Percentiles rank a stretch among this genome's conserved stretches.
These are phyloP conservation scores for Paraconiothyrium sp. DNA, from an alignment of 2,329 filamentous ascomycete genomes.

Conservation along the genomic window DNA sequence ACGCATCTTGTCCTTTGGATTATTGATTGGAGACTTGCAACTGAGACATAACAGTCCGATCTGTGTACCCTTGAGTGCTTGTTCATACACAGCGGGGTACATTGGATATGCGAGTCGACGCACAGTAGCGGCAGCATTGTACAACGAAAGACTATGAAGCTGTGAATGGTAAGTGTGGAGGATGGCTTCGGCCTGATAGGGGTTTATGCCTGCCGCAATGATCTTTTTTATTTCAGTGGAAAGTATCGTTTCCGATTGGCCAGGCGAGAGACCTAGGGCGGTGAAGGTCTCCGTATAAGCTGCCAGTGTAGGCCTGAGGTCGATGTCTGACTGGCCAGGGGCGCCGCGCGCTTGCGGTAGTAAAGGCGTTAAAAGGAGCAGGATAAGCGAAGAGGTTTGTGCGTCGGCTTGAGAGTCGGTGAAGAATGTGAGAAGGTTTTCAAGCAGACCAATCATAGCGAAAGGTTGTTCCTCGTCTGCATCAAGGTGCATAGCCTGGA, in stretches of 20 bases:
- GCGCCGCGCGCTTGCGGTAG: constrained; percentile 54
- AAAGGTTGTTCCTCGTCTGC: constrained; percentile 48
- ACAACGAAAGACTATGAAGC: constrained; percentile 58
- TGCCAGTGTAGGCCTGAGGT: constrained; percentile 42
- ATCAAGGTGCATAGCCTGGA: constrained; percentile 45
- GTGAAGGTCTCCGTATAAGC: constrained; percentile 53
- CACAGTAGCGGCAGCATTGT: constrained; percentile 64
- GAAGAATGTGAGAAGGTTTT: constrained; percentile 54
- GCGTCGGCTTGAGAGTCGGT: constrained; percentile 53
- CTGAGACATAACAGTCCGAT: constrained; percentile 65
- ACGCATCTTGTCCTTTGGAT: constrained; percentile 59
- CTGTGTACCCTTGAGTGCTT: constrained; percentile 63
- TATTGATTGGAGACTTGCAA: constrained; percentile 66
- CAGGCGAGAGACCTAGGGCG: constrained; percentile 47
- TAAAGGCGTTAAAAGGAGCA: constrained; percentile 58
- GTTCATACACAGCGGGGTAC: constrained; percentile 67
- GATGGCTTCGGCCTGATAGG: constrained; percentile 64
- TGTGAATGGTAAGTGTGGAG: constrained; percentile 67
- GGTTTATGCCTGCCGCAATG: constrained; percentile 56
- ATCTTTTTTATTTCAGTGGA: constrained; percentile 52
- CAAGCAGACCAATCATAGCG: constrained; percentile 54
- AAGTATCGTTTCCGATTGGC: constrained; percentile 53
- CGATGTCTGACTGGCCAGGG: constrained; percentile 35
- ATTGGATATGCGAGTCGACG: constrained; percentile 64
- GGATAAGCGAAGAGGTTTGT: constrained; percentile 58